Evolutionary conservation across 2,329 filamentous ascomycete species (phyloP).

Genomic region (Phaeosphaeria sp.): DNA sequence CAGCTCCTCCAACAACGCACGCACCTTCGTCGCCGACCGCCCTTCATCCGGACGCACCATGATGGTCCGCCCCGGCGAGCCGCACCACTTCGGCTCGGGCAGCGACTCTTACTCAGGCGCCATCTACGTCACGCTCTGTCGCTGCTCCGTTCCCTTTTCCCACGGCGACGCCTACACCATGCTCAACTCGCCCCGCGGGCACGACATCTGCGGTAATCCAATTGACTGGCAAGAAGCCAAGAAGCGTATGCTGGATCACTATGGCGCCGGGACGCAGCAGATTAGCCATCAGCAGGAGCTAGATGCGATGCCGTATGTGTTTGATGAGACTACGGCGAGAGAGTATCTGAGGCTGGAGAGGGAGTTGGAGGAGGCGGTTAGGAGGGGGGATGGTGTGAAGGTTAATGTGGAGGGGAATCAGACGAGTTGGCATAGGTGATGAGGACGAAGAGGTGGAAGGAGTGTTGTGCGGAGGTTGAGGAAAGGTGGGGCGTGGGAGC

Average conservation of each 20-base stretch:
- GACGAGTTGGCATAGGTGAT: neutral
- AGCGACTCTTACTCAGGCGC: neutral
- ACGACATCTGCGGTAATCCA: neutral
- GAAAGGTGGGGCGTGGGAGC: neutral
- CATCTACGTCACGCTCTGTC: neutral
- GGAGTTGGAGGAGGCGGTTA: neutral
- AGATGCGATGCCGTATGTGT: neutral
- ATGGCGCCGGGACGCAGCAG: neutral
- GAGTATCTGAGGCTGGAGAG: neutral
- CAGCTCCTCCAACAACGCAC: neutral
- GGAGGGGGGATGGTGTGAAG: neutral
- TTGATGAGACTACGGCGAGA: neutral
- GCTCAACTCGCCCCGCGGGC: neutral
- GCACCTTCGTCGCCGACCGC: neutral
- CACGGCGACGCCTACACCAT: conserved; percentile 5
- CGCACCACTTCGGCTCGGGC: neutral
- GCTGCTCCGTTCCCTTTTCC: neutral
- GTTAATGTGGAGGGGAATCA: neutral
- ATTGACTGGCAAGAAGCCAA: conserved; percentile 5
- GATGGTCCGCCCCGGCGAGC: neutral
- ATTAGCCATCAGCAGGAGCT: conserved; percentile 1
- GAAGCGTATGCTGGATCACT: conserved; percentile 1
- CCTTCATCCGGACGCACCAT: neutral
- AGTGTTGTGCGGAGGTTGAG: neutral
- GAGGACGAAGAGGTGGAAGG: neutral